These are phyloP conservation scores for Bimuria novae-zelandiae DNA, from an alignment of 2,329 filamentous ascomycete genomes.

Conservation along the genomic window DNA sequence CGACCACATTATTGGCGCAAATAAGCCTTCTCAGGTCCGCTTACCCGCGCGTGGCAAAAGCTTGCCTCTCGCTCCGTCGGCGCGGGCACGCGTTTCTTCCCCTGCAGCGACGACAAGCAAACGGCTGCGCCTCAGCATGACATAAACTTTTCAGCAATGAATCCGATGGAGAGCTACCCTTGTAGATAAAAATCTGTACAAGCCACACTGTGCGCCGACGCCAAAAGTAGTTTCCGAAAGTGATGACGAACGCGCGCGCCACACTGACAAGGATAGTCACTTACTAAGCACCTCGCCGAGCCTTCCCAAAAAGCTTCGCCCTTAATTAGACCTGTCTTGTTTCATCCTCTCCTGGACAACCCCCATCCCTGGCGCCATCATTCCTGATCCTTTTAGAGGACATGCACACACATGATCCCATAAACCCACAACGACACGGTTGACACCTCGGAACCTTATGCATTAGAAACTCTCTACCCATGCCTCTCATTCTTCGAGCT, in stretches of 20 bases:
- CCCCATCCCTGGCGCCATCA: not conserved
- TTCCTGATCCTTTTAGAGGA: not conserved
- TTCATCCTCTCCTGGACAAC: no score
- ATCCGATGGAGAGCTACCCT: no score
- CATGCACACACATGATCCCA: not conserved
- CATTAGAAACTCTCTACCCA: conserved; percentile 15
- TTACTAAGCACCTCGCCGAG: conserved; percentile 19
- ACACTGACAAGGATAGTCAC: not conserved
- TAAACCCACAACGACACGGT: not conserved
- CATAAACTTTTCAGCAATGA: not conserved
- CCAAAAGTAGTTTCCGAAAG: not conserved
- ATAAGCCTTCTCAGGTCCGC: conserved; percentile 13
- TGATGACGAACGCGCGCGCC: conserved; percentile 1
- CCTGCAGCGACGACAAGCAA: not conserved
- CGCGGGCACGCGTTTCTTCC: not conserved
- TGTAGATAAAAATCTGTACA: no score
- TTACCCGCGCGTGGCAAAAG: conserved; percentile 10
- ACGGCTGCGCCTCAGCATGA: not conserved
- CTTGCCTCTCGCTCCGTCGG: not conserved
- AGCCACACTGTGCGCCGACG: not conserved
- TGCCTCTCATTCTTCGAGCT: not conserved
- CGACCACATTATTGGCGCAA: conserved; percentile 17
- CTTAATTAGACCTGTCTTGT: conserved; percentile 12
- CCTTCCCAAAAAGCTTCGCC: conserved; percentile 19
- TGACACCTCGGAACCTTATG: conserved; percentile 16